These are phyloP conservation scores for Batrachochytrium dendrobatidis DNA, from an alignment of 371 early-diverging fungal genomes.

Conservation along the genomic window DNA sequence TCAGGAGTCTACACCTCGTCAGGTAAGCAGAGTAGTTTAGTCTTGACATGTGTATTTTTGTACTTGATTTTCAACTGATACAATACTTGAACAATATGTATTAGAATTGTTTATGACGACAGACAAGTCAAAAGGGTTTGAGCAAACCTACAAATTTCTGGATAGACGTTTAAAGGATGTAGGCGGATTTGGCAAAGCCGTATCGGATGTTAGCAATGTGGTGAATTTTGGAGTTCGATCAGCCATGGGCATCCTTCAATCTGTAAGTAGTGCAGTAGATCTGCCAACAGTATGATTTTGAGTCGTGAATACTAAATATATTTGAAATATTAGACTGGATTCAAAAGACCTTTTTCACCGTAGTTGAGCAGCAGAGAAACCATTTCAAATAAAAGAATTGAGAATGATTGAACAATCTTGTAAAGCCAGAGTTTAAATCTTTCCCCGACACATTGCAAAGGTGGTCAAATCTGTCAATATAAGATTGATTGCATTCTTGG, in stretches of 20 bases:
- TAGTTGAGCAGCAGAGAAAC: no score
- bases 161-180: conserved; percentile 67
- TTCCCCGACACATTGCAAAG: no score
- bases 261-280: conserved; percentile 27
- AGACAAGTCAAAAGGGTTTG: conserved; percentile 64
- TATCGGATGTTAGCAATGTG: conserved; percentile 20
- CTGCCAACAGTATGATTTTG: no score
- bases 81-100: no score
- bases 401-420: no score
- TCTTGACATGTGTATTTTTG: neutral
- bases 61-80: neutral
- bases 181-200: conserved; percentile 50
- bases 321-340: no score
- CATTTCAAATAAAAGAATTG: no score
- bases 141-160: conserved; percentile 67
- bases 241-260: conserved; percentile 36
- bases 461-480: no score
- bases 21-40: conserved; percentile 23
- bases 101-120: conserved; percentile 84
- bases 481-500: no score
- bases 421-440: no score
- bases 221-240: conserved; percentile 44
- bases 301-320: no score
- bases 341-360: no score
- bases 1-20: conserved; percentile 77